Base-by-base conservation (phyloP, 2,329 filamentous ascomycete genomes). In the Neofusicoccum parvum region DNA sequence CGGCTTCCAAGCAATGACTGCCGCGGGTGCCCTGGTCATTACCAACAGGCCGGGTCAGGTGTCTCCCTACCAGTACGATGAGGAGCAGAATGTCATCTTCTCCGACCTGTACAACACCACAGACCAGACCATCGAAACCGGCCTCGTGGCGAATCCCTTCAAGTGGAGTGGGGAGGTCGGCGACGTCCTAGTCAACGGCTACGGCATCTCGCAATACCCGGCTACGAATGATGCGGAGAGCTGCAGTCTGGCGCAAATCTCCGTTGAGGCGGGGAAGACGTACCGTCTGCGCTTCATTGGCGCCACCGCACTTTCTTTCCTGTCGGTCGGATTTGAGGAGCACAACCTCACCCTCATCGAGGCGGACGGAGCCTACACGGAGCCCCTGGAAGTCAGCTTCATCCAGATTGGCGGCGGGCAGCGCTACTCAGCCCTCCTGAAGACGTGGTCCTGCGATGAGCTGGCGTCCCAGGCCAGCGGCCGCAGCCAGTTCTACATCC, bases 221-320 rank as follows among this genome's bases (percentile, higher is more conserved):
- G 36, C 43, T 6, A 59, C 63, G 5, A 76, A 74, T 1, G 78
- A 76, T 41, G 74, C 73, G 53, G 67, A 66, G 23, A 75, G 72
- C 46, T 83, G 84, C 73, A 73, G 77, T 63, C 78, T 84, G 2
- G 79, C 81, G 4, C 77, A 87, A 3, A 84, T 90, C 66, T 80
- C 85, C 5, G 85, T 91, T 9, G 77, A 88, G 43, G 85, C 88
- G 0, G 84, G 80, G 11, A 87, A 83, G 71, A 87, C 83, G 0
- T 91, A 90, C 69, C 81, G 87, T 1, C 75, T 90, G 62, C 81
- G 88, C 10, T 85, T 88, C 70, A 82, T 90, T 49, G 86, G 86
- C 3, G 81, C 74, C 0, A 84, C 83, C 0, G 85, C 85, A 0
- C 76, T 90, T 17, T 87, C 85, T 0, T 80, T 82, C 1, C 69